These are phyloP conservation scores for Vitis riparia DNA, from an alignment of 164 flowering plant species.

Conservation along the genomic window DNA sequence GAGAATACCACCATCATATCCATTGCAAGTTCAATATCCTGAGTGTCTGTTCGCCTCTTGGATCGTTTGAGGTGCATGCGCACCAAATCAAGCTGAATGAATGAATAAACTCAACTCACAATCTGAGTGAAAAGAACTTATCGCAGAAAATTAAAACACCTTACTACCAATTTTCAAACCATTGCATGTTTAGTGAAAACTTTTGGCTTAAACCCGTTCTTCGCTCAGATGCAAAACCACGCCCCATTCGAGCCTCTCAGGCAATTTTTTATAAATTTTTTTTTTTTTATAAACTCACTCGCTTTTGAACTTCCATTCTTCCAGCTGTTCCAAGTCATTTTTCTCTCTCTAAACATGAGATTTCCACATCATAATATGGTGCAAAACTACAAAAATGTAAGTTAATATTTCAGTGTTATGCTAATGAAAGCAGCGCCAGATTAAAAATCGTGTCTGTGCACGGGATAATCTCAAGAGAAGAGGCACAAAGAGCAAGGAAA, in stretches of 20 bases:
- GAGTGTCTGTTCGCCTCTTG: constrained; percentile 69
- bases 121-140: not conserved
- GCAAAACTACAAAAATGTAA: not conserved
- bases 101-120: not conserved
- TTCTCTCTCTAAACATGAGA: not conserved
- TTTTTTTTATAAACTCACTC: too few species aligned
- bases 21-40: constrained; percentile 87
- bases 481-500: too few species aligned
- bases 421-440: too few species aligned
- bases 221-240: too few species aligned
- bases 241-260: not conserved
- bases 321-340: too few species aligned
- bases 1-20: constrained; percentile 78
- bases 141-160: not conserved
- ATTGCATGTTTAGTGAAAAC: too few species aligned
- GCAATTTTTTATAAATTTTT: too few species aligned
- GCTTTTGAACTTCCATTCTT: too few species aligned
- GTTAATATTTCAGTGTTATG: not conserved
- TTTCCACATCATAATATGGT: too few species aligned
- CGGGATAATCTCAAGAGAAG: too few species aligned
- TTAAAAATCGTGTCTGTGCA: too few species aligned
- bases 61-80: constrained; percentile 58
- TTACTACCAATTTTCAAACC: not conserved
- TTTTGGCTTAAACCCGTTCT: too few species aligned
- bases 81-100: constrained; percentile 59